Evolutionary conservation across 1,139 yeast genomes (phyloP).

Genomic region (Dujonia santamariae): DNA sequence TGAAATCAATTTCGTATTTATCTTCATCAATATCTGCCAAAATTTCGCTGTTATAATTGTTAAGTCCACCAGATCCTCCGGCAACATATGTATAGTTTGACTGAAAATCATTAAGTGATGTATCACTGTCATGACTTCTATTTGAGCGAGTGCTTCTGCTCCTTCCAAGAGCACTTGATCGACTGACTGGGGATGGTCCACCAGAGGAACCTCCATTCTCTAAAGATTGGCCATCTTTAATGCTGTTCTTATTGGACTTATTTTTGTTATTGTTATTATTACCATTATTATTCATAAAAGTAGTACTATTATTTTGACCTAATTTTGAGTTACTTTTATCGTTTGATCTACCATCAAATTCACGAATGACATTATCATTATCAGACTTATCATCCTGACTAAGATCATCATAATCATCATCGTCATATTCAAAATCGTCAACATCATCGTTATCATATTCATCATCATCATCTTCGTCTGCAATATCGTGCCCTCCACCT

Average conservation of each 20-base stretch:
- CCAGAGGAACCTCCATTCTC: conserved; percentile 16
- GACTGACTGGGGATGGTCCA: conserved; percentile 10
- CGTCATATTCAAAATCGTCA: conserved; percentile 21
- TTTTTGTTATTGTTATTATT: neutral
- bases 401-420: conserved; percentile 14
- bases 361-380: neutral
- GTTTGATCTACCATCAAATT: neutral
- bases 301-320: neutral
- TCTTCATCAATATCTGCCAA: conserved; percentile 44
- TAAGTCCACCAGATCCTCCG: neutral
- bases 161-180: conserved; percentile 1
- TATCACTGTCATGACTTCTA: conserved; percentile 2
- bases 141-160: conserved; percentile 1
- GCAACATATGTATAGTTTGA: conserved; percentile 1
- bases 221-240: neutral
- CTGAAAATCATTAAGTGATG: conserved; percentile 3
- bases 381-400: neutral
- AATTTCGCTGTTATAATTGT: conserved; percentile 25
- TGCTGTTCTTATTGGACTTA: neutral
- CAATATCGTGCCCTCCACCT: conserved; percentile 27
- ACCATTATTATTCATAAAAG: neutral
- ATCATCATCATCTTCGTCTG: conserved; percentile 21
- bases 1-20: conserved; percentile 40
- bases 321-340: neutral
- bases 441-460: conserved; percentile 28